Evolutionary conservation across 2,329 filamentous ascomycete genomes (phyloP).

Genomic region (Podosphaera leucotricha): DNA sequence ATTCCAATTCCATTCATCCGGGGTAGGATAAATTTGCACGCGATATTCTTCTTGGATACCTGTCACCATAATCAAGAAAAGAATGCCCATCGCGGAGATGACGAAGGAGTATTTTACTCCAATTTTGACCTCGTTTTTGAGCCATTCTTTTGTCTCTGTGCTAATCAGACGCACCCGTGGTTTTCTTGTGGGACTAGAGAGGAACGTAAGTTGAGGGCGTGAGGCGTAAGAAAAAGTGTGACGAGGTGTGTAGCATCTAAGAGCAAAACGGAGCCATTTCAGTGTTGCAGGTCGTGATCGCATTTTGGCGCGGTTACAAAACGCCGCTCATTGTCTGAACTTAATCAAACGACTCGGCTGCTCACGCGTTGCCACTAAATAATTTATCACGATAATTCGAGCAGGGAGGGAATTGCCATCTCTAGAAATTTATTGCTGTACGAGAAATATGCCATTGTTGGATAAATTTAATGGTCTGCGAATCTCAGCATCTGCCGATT

Average conservation of each 20-base stretch:
- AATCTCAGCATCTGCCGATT: slow-evolving; percentile 41
- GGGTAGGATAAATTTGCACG: slow-evolving; percentile 57
- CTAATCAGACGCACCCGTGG: slow-evolving; percentile 42
- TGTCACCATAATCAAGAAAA: slow-evolving; percentile 28
- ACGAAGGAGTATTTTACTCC: slow-evolving; percentile 43
- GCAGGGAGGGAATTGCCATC: too few species aligned
- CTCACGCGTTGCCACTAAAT: not conserved
- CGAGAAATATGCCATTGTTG: slow-evolving; percentile 5
- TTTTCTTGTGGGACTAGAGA: slow-evolving; percentile 22
- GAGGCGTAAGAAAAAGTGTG: slow-evolving; percentile 22
- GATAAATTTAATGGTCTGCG: slow-evolving; percentile 18
- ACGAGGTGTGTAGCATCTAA: not conserved
- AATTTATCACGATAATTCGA: too few species aligned
- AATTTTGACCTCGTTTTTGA: slow-evolving; percentile 46
- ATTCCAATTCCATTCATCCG: slow-evolving; percentile 54
- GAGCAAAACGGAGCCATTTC: not conserved
- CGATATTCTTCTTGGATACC: slow-evolving; percentile 49
- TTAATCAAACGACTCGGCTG: not conserved
- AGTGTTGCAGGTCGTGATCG: not conserved
- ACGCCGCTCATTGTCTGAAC: not conserved
- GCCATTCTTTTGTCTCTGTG: slow-evolving; percentile 49
- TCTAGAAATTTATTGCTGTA: too few species aligned
- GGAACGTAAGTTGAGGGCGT: slow-evolving; percentile 42
- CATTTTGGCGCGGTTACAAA: not conserved
- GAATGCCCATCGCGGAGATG: slow-evolving; percentile 17